Base-by-base conservation (phyloP, 2,329 filamentous ascomycete species). In the Arthrobotrys iridis region DNA sequence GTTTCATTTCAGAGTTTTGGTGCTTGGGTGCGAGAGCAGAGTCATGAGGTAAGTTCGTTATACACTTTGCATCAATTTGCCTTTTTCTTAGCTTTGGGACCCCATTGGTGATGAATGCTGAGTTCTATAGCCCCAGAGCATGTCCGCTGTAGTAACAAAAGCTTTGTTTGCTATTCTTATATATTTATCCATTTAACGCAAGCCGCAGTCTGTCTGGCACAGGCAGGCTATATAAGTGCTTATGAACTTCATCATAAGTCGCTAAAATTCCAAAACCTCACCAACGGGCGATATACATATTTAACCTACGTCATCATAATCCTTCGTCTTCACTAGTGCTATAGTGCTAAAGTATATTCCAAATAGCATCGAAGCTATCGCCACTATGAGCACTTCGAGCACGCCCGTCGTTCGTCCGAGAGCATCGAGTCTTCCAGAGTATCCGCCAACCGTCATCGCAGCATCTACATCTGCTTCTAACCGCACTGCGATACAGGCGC, bases 341-440 rank as follows among this genome's bases (percentile, higher is more conserved):
- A 15, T 33, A 35, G 8, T 13, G 37, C 40, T 46, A 10, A 11
- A 45, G 0, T 13, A 13, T 24, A 18, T 8, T 35, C 59, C 20
- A 50, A 48, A 40, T 35, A 40, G 59, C n/a, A 57, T 46, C 37
- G n/a, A 35, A 66, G 2, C 7, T 45, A 26, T 48, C 28, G 24
- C 15, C 22, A 10, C 11, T 24, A 74, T 74, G 70, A 67, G 37
- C 41, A 48, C 55, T 3, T 28, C 52, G 6, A 58, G 63, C 11
- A 63, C 55, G 0, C 37, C 71, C 10, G 71, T 75, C 46, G 63
- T 68, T 18, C 71, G 71, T 26, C 71, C 71, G 3, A 48, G 50
- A 35, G 24, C 48, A 4, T 41, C 57, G 1, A 64, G 24, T 22
- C 37, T 75, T 10, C 71, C 71, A 35, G 20, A 28, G 13, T 68